Conservation (phyloP, 2,329 filamentous ascomycete genomes). For the Leptodontidium sp. region DNA sequence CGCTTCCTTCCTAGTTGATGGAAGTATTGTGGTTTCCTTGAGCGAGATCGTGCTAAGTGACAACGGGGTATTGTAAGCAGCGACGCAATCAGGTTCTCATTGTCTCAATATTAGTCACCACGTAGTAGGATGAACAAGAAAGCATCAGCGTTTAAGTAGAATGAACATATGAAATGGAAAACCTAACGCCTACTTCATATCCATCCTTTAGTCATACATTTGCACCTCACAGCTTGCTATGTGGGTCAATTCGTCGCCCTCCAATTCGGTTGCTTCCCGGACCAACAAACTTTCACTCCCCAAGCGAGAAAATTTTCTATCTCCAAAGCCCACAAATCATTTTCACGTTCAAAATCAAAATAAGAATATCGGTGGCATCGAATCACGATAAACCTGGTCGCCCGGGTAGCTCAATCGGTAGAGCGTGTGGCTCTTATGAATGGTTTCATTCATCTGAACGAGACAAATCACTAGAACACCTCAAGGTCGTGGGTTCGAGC, state of each 20-base stretch:
- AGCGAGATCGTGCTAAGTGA: too few relatives aligned
- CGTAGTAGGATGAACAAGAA: too few relatives aligned
- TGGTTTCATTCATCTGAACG: slow-evolving; percentile 40
- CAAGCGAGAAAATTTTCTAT: neutral
- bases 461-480: neutral
- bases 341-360: neutral
- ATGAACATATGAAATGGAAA: too few relatives aligned
- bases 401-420: slow-evolving; percentile 47
- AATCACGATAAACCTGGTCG: slow-evolving; percentile 14
- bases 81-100: too few relatives aligned
- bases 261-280: neutral
- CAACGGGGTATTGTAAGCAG: too few relatives aligned
- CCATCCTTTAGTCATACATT: too few relatives aligned
- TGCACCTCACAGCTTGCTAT: neutral
- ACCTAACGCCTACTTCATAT: too few relatives aligned
- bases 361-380: neutral
- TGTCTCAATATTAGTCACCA: too few relatives aligned
- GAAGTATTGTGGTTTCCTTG: too few relatives aligned
- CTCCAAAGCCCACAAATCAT: neutral
- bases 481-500: slow-evolving; percentile 13
- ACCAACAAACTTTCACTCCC: neutral
- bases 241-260: neutral
- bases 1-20: too few relatives aligned
- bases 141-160: too few relatives aligned
- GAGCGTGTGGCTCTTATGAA: slow-evolving; percentile 45